phyloP scores from a whole-genome alignment of 169 alveolate species.

The Plasmodium cynomolgi region DNA sequence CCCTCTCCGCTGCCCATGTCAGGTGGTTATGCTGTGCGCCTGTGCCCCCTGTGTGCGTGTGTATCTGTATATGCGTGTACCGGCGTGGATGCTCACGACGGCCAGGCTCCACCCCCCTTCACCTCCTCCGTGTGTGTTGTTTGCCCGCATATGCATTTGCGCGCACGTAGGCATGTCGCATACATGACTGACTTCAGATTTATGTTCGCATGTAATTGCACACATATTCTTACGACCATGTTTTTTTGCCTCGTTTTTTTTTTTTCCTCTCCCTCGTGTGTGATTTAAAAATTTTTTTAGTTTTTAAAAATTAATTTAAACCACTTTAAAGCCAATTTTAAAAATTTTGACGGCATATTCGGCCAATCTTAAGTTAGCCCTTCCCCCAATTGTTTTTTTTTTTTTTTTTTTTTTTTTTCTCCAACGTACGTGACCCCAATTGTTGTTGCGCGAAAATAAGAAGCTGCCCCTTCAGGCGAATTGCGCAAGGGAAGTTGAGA shows the following conservation, averaged over 20 bases:
- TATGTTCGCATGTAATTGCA: not conserved
- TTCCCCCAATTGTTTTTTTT: not conserved
- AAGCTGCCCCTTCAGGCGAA: not conserved
- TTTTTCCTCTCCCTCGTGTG: slow-evolving; percentile 3
- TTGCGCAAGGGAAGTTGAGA: not conserved
- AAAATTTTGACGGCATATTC: not conserved
- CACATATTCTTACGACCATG: not conserved
- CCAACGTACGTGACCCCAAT: not conserved
- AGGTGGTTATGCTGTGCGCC: not conserved
- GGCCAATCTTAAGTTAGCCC: not conserved
- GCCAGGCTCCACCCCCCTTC: not conserved
- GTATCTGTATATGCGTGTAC: not conserved
- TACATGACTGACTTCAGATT: not conserved
- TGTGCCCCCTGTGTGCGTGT: not conserved
- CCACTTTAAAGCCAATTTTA: not conserved
- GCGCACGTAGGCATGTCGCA: not conserved
- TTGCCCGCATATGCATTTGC: not conserved
- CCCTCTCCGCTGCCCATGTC: not conserved
- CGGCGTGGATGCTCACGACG: not conserved
- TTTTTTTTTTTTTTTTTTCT: not conserved
- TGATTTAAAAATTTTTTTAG: slow-evolving; percentile 44
- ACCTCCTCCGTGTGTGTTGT: not conserved
- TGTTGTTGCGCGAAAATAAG: not conserved
- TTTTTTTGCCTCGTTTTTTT: not conserved
- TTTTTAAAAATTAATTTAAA: slow-evolving; percentile 26